Base-by-base conservation (phyloP, 352 stramenopile genomes). In the Phytophthora cajani region DNA sequence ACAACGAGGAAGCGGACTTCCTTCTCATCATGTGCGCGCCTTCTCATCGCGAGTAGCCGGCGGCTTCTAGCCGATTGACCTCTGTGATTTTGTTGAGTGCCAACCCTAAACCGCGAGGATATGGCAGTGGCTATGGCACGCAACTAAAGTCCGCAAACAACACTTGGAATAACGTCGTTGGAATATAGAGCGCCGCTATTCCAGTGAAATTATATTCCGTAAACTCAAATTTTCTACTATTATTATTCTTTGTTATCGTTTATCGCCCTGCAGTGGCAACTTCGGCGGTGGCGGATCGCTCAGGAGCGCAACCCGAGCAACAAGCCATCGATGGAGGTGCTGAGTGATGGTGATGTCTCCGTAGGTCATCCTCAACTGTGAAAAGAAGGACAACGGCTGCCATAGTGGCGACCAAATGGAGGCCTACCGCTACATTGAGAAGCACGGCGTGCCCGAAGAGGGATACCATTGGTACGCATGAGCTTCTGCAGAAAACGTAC, bases 361-460 rank as follows among this genome's bases (percentile, higher is more conserved):
- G 12, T 88, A 97, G 59, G 87, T 96, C 51, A 52, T 97, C 8
- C 80, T 97, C 16, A 96, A 97, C 73, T 97, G 90, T 67, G 90
- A 96, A 53, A 73, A 90, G 46, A 89, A 90, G 49, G 87, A 94
- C 82, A 68, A 87, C 33, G 88, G 89, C 38, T 99, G 97, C 77
- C 91, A 98, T 76, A 97, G 97, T 33, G 98, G 98, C 38, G 89
- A 93, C 71, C 87, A 97, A 58, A 77, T 97, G 21, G 85, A 90
- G 40, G 94, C 93, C 9, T 99, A 99, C 78, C 86, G 92, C 67
- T 97, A 87, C 69, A 98, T 97, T 32, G 82, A 97, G 56, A 74
- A 98, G 62, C 85, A 97, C 36, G 91, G 88, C 17, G 88, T 99
- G 38, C 95, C 96, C 0, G 97, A 98, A 64, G 96, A 99, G 79